These are phyloP conservation scores for Hyphopichia fennica DNA, from an alignment of 1,139 yeast species.

Conservation along the genomic window DNA sequence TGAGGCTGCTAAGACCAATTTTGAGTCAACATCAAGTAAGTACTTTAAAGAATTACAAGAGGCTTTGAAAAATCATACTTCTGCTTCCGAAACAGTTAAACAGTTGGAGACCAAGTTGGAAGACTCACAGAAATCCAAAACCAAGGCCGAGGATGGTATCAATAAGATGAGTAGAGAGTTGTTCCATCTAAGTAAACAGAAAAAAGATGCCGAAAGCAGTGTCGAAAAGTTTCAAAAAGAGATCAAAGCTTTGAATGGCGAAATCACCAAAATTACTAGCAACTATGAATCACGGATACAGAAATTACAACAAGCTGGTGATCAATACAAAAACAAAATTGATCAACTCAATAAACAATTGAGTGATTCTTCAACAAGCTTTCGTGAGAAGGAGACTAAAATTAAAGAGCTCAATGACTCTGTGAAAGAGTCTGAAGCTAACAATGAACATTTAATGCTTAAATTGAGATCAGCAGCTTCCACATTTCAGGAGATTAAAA, in stretches of 20 bases:
- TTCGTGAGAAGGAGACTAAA: slow-evolving; percentile 12
- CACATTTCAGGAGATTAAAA: slow-evolving; percentile 41
- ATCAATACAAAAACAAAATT: slow-evolving; percentile 21
- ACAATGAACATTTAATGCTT: slow-evolving; percentile 38
- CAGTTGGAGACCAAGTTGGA: slow-evolving; percentile 28
- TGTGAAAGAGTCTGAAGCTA: slow-evolving; percentile 31
- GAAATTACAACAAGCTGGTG: slow-evolving; percentile 21
- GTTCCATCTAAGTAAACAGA: slow-evolving; percentile 62
- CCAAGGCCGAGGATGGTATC: slow-evolving; percentile 81
- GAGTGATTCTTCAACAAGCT: slow-evolving; percentile 9
- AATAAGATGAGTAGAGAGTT: slow-evolving; percentile 88
- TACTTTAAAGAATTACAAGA: slow-evolving; percentile 31
- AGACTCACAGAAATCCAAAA: slow-evolving; percentile 45
- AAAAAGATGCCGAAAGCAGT: slow-evolving; percentile 50
- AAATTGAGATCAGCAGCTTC: slow-evolving; percentile 49
- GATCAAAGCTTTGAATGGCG: slow-evolving; percentile 20
- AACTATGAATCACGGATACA: slow-evolving; percentile 25
- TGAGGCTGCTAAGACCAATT: slow-evolving; percentile 29
- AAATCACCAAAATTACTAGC: slow-evolving; percentile 18
- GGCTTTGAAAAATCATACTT: slow-evolving; percentile 20
- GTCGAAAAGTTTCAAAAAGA: slow-evolving; percentile 45
- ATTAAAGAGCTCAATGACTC: slow-evolving; percentile 21
- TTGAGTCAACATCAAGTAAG: slow-evolving; percentile 29
- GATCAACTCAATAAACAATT: slow-evolving; percentile 20
- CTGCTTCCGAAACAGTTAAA: slow-evolving; percentile 24